Conservation (phyloP, 441 rosid species). For the Eutrema salsugineum region DNA sequence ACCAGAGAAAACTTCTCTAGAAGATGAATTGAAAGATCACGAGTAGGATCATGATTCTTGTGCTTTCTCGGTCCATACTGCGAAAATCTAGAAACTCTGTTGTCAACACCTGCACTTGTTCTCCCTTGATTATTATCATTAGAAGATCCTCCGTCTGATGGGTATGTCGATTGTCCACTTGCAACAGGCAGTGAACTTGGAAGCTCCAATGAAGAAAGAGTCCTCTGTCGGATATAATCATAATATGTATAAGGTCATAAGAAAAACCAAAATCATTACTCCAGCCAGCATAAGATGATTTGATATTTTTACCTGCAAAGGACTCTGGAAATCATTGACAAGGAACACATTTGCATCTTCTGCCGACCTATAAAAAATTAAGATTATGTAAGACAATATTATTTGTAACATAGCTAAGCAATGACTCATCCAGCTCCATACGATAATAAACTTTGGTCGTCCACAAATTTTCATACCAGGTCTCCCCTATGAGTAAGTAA, state of each 20-base stretch:
- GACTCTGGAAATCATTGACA: conserved; percentile 87
- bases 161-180: conserved; percentile 48
- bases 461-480: neutral
- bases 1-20: conserved; percentile 95
- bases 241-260: conserved; percentile 17
- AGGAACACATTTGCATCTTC: conserved; percentile 91
- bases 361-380: conserved; percentile 61
- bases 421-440: conserved; percentile 13
- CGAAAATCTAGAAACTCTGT: conserved; percentile 39
- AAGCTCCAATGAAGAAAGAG: conserved; percentile 91
- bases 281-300: neutral
- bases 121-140: conserved; percentile 45
- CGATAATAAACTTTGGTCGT: neutral
- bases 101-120: conserved; percentile 34
- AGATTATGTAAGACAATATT: conserved; percentile 1
- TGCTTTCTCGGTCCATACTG: conserved; percentile 60
- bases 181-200: conserved; percentile 76
- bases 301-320: conserved; percentile 65
- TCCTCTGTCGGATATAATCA: conserved; percentile 52
- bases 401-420: neutral
- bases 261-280: conserved; percentile 3
- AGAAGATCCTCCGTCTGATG: conserved; percentile 43
- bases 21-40: conserved; percentile 85
- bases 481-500: neutral
- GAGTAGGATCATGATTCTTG: conserved; percentile 76